Evolutionary conservation across 2,329 filamentous ascomycete genomes (phyloP).

Genomic region (Aureobasidium vineae): DNA sequence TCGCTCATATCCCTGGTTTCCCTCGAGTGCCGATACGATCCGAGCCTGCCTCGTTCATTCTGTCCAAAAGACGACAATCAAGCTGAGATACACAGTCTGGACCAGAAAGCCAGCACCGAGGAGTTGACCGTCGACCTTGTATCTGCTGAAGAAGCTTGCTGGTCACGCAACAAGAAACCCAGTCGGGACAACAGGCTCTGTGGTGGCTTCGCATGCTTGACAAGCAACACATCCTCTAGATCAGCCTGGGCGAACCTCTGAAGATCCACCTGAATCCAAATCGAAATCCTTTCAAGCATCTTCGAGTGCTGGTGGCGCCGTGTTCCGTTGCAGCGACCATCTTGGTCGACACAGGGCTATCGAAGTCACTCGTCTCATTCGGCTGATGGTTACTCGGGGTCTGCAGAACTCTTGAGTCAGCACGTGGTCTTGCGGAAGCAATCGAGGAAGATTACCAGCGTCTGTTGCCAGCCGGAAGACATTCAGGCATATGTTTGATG

Average conservation of each 20-base stretch:
- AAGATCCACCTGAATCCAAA: not conserved
- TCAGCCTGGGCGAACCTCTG: not conserved
- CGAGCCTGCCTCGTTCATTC: not conserved
- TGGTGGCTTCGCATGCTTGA: not conserved
- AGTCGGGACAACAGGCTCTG: not conserved
- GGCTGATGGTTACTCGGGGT: too few species aligned
- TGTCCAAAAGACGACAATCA: not conserved
- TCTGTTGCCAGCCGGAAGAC: not conserved
- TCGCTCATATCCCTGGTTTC: not conserved
- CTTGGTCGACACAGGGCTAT: not conserved
- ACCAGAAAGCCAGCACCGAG: not conserved
- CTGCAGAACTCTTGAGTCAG: not conserved
- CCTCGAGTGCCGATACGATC: not conserved
- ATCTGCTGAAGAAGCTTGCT: too few species aligned
- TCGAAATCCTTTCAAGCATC: not conserved
- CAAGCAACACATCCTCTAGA: not conserved
- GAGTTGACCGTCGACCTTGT: not conserved
- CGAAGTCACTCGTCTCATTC: not conserved
- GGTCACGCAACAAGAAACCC: too few species aligned
- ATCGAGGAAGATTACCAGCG: not conserved
- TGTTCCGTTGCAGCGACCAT: not conserved
- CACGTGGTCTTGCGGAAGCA: not conserved
- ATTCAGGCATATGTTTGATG: not conserved
- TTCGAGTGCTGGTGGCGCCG: not conserved
- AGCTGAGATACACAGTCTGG: not conserved